Conservation (phyloP, 306 rosid genomes). For the Dalbergia cochinchinensis region DNA sequence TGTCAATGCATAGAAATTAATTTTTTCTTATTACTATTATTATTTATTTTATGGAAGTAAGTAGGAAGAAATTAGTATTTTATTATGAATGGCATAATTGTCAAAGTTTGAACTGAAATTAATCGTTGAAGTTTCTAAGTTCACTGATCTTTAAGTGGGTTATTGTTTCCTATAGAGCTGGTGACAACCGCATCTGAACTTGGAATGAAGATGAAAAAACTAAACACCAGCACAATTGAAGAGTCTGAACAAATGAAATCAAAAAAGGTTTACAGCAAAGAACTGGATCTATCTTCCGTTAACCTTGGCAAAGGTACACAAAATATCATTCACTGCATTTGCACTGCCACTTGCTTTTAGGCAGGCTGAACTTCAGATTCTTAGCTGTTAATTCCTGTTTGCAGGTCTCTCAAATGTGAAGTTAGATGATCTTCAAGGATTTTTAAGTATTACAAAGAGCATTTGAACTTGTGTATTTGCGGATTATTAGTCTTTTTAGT, state of each 20-base stretch:
- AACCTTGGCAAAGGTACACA: conserved; percentile 57
- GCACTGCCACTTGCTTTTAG: conserved; percentile 36
- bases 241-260: conserved; percentile 49
- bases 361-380: conserved; percentile 8
- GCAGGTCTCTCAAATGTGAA: conserved; percentile 67
- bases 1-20: too few species aligned
- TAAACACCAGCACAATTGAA: conserved; percentile 49
- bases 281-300: conserved; percentile 47
- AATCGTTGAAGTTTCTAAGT: background rate
- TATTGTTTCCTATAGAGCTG: conserved; percentile 61
- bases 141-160: conserved; percentile 25
- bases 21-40: too few species aligned
- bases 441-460: conserved; percentile 54
- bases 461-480: conserved; percentile 41
- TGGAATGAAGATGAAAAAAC: conserved; percentile 53
- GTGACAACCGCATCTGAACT: conserved; percentile 69
- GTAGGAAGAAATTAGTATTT: conserved; percentile 5
- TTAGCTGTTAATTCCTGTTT: conserved; percentile 34
- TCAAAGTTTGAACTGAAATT: conserved; percentile 26
- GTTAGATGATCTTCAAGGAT: conserved; percentile 58
- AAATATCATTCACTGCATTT: conserved; percentile 17
- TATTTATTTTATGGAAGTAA: background rate
- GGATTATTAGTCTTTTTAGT: background rate
- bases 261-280: conserved; percentile 46
- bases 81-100: conserved; percentile 17